Conservation (phyloP, 2,329 filamentous ascomycete genomes). For the Fusarium sp. region DNA sequence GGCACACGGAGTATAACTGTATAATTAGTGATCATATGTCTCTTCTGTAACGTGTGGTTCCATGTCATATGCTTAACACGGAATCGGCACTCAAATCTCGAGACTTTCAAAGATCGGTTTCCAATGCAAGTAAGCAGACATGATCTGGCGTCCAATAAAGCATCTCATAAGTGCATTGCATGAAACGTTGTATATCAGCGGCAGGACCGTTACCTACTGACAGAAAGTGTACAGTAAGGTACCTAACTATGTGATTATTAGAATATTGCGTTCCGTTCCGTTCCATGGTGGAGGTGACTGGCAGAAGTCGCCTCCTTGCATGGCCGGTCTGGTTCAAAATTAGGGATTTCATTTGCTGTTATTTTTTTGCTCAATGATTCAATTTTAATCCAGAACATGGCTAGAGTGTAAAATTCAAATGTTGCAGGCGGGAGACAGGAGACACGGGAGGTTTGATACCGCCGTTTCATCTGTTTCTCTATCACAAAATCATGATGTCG, state of each 20-base stretch:
- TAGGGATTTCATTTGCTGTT: slow-evolving; percentile 3
- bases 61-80: slow-evolving; percentile 6
- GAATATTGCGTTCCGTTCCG: slow-evolving; percentile 11
- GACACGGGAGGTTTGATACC: neutral
- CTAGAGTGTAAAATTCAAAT: neutral
- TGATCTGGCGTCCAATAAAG: slow-evolving; percentile 14
- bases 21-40: no score
- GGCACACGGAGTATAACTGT: no score
- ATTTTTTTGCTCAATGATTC: neutral
- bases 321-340: slow-evolving; percentile 2
- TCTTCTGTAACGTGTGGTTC: slow-evolving; percentile 12
- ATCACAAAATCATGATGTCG: neutral
- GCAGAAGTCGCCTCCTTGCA: slow-evolving; percentile 35
- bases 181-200: slow-evolving; percentile 38
- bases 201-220: neutral
- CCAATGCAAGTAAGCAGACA: slow-evolving; percentile 7
- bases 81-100: neutral
- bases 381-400: neutral
- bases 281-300: slow-evolving; percentile 40
- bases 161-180: slow-evolving; percentile 4
- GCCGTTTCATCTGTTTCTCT: neutral
- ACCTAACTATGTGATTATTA: neutral
- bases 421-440: neutral
- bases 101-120: neutral
- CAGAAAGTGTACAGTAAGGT: neutral